phyloP scores from a whole-genome alignment of 2,329 filamentous ascomycete genomes.

The Diplodia sapinea region DNA sequence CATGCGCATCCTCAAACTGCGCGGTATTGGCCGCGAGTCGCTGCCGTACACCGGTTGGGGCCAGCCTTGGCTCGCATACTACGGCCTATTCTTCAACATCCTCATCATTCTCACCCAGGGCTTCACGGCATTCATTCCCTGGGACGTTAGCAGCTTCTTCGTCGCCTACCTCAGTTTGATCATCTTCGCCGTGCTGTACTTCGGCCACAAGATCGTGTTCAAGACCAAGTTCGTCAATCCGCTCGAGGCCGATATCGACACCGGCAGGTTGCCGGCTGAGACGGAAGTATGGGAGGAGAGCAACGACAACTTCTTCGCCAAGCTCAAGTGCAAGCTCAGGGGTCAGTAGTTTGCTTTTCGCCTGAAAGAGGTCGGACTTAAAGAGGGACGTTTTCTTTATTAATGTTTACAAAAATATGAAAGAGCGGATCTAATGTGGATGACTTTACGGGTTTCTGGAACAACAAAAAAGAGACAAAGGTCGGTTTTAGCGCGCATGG shows the following conservation, averaged over 20 bases:
- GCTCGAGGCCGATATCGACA: conserved; percentile 51
- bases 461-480: background rate
- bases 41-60: conserved; percentile 47
- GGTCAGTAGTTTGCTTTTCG: background rate
- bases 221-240: conserved; percentile 49
- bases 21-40: conserved; percentile 47
- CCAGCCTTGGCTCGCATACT: conserved; percentile 45
- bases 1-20: conserved; percentile 45
- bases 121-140: conserved; percentile 51
- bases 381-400: background rate
- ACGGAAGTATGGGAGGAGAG: conserved; percentile 33
- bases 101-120: conserved; percentile 51
- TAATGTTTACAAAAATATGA: background rate
- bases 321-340: conserved; percentile 24
- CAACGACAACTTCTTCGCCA: conserved; percentile 25
- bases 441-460: background rate
- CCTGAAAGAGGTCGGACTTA: background rate
- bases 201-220: conserved; percentile 61
- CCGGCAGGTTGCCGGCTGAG: conserved; percentile 43
- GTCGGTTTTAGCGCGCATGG: conserved; percentile 17
- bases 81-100: conserved; percentile 46
- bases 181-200: conserved; percentile 57
- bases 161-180: conserved; percentile 49
- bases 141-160: conserved; percentile 46
- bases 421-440: conserved; percentile 1